phyloP scores from a whole-genome alignment of 192 early-diverging fungal species.

The Neocallimastix lanati region DNA sequence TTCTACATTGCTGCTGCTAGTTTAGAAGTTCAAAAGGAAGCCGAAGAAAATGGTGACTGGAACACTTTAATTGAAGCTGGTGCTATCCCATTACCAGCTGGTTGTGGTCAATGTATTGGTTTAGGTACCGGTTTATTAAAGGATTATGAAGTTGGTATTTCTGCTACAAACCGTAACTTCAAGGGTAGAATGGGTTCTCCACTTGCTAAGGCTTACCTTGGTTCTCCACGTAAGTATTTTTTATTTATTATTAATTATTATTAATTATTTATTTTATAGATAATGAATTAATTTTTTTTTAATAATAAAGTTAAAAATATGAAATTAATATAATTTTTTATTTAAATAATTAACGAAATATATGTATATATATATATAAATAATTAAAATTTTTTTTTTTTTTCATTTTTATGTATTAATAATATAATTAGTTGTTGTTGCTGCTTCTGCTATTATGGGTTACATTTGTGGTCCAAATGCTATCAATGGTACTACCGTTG shows the following conservation, averaged over 20 bases:
- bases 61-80: conserved; percentile 67
- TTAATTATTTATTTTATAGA: background rate
- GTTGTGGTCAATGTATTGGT: conserved; percentile 92
- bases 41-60: conserved; percentile 74
- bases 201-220: conserved; percentile 74
- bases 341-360: too few species aligned
- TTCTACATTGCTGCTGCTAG: conserved; percentile 94
- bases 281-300: conserved; percentile 1
- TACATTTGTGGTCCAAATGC: conserved; percentile 45
- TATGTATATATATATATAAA: too few species aligned
- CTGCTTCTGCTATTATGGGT: conserved; percentile 78
- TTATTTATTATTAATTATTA: background rate
- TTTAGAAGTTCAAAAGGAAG: conserved; percentile 77
- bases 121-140: conserved; percentile 79
- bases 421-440: conserved; percentile 88
- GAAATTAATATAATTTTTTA: too few species aligned
- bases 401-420: too few species aligned
- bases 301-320: too few species aligned
- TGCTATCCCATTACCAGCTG: conserved; percentile 72
- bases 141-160: conserved; percentile 93
- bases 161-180: conserved; percentile 97
- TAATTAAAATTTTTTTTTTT: too few species aligned
- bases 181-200: conserved; percentile 98
- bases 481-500: background rate
- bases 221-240: conserved; percentile 57